Conservation (phyloP, 2,329 filamentous ascomycete species). For the Apiospora marii region DNA sequence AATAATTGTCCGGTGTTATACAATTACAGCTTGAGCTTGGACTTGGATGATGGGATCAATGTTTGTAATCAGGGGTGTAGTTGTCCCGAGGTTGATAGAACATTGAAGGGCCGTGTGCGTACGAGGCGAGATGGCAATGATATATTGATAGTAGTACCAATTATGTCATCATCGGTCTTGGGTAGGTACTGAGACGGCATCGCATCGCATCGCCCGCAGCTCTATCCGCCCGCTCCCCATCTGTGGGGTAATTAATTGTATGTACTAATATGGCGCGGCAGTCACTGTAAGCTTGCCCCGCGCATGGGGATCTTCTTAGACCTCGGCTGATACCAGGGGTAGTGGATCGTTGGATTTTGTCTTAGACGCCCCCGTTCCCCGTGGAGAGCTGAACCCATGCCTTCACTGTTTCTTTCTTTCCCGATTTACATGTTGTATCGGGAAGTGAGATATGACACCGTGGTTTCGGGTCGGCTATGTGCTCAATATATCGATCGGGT, state of each 20-base stretch:
- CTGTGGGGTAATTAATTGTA: slow-evolving; percentile 7
- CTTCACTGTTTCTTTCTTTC: background rate
- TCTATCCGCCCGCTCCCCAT: background rate
- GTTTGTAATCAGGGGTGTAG: slow-evolving; percentile 5
- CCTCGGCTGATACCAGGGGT: slow-evolving; percentile 1
- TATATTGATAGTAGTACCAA: background rate
- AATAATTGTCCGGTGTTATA: background rate
- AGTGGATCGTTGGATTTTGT: background rate
- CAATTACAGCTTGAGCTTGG: background rate
- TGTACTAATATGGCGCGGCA: background rate
- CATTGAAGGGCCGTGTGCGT: background rate
- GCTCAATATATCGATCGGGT: background rate
- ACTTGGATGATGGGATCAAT: background rate
- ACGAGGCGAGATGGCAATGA: background rate
- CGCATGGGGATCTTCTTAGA: background rate
- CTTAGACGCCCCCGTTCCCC: background rate
- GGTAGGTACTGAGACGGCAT: background rate
- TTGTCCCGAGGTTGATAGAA: background rate
- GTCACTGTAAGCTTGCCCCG: background rate
- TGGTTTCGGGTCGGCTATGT: background rate
- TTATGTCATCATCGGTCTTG: background rate
- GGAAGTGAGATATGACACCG: background rate
- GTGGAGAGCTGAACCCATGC: background rate
- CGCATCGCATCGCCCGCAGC: background rate
- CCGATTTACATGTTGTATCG: too few relatives aligned